Conservation (phyloP, 202 grass and related monocot genomes). For the Panicum hallii region DNA sequence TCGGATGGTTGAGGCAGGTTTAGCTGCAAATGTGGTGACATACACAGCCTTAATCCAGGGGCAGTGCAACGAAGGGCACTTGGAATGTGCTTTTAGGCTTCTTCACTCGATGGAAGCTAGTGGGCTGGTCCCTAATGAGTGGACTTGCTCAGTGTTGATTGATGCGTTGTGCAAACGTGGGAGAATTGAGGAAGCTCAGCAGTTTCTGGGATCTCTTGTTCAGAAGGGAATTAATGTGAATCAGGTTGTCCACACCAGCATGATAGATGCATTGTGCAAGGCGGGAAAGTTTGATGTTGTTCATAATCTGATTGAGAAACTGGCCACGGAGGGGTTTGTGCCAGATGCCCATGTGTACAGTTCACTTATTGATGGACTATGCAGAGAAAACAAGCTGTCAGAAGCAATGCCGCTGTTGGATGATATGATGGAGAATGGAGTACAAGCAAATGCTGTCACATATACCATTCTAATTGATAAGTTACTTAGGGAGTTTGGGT, state of each 20-base stretch:
- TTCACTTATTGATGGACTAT: conserved; percentile 79
- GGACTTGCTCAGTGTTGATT: conserved; percentile 86
- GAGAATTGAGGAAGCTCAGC: conserved; percentile 71
- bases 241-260: conserved; percentile 64
- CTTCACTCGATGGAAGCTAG: conserved; percentile 68
- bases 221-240: conserved; percentile 67
- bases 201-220: conserved; percentile 66
- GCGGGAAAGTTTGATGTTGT: conserved; percentile 53
- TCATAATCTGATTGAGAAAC: conserved; percentile 60
- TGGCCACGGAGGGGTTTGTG: conserved; percentile 58
- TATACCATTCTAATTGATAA: conserved; percentile 93
- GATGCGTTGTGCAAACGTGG: conserved; percentile 74
- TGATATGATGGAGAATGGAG: conserved; percentile 76
- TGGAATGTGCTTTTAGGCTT: conserved; percentile 68
- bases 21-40: conserved; percentile 70
- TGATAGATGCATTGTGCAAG: conserved; percentile 85
- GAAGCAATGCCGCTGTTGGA: conserved; percentile 67
- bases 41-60: conserved; percentile 88
- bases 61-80: conserved; percentile 67
- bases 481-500: conserved; percentile 57
- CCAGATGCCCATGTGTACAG: conserved; percentile 70
- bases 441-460: conserved; percentile 57
- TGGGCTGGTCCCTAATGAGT: conserved; percentile 72
- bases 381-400: conserved; percentile 71
- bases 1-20: conserved; percentile 67